Conservation (phyloP, 2,329 filamentous ascomycete genomes). For the Cylindrodendrum hubeiense region DNA sequence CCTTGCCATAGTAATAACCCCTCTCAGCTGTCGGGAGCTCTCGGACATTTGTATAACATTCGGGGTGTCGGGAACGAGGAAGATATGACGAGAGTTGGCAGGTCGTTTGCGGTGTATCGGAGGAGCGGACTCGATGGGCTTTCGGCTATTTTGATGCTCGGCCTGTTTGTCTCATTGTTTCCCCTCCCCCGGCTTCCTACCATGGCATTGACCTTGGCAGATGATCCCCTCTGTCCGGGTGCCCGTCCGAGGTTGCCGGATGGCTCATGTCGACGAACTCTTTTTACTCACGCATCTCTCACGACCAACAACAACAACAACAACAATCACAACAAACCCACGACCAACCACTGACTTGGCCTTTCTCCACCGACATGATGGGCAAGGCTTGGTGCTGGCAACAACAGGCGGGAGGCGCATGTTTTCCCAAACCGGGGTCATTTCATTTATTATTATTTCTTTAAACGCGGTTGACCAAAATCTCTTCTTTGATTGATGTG, state of each 20-base stretch:
- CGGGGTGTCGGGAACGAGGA: not conserved
- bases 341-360: not conserved
- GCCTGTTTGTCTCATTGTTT: not conserved
- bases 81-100: conserved; percentile 5
- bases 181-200: not conserved
- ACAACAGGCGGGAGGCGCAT: conserved; percentile 18
- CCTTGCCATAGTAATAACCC: not conserved
- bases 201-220: not conserved
- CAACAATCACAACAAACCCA: not conserved
- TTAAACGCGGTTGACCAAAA: conserved; percentile 21
- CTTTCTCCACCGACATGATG: conserved; percentile 1
- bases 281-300: conserved; percentile 6
- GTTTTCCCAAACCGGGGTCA: conserved; percentile 19
- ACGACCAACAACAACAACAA: conserved; percentile 21
- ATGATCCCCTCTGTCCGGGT: conserved; percentile 10
- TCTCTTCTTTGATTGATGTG: conserved; percentile 40
- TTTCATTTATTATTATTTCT: conserved; percentile 23
- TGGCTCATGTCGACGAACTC: conserved; percentile 12
- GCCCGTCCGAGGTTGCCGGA: not conserved
- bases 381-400: conserved; percentile 3
- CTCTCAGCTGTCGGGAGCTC: not conserved
- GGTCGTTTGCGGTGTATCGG: conserved; percentile 1
- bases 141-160: not conserved
- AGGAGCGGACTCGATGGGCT: conserved; percentile 4
- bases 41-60: not conserved